Base-by-base conservation (phyloP, 2,329 filamentous ascomycete genomes). In the Thermomyces lanuginosus region DNA sequence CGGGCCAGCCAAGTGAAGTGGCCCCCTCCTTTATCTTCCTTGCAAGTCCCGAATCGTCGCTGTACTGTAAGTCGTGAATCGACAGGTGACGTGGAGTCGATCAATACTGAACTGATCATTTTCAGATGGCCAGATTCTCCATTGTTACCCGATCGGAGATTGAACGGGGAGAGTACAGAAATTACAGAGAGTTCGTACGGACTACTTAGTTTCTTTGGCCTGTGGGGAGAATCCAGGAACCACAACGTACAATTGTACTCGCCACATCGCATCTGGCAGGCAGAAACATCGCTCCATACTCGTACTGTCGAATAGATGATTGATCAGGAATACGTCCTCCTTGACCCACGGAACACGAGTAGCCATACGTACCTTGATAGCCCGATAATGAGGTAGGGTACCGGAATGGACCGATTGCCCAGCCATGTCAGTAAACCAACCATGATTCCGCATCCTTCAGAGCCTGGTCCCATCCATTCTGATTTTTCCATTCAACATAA, bases 21-120 rank as follows among this genome's bases (percentile, higher is more conserved):
- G 51, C 52, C 1, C 42, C 51, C n/a, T 50, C 45, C 16, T 57
- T 49, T 35, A 41, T 57, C 1, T 54, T 54, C 27, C 29, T 57
- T 27, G 51, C 51, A 7, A 53, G 46, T 15, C 29, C 39, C 5
- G 46, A 51, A 22, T 39, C 46, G 12, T 38, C 46, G n/a, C 30
- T 52, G 12, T 53, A 48, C 22, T 50, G 49, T 53, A 36, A 31
- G 46, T 44, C 12, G 19, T 18, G 15, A 13, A 18, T n/a, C n/a
- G n/a, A n/a, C n/a, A n/a, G n/a, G n/a, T n/a, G n/a, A n/a, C n/a
- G n/a, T n/a, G n/a, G n/a, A n/a, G n/a, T n/a, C n/a, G n/a, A n/a
- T n/a, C n/a, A n/a, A n/a, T n/a, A n/a, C 28, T 29, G 9, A 33
- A 21, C 25, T 4, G 24, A 9, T 8, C 8, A 13, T 25, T 3